Conservation (phyloP, 1,139 yeast species). For the Suhomyces wounanorum region DNA sequence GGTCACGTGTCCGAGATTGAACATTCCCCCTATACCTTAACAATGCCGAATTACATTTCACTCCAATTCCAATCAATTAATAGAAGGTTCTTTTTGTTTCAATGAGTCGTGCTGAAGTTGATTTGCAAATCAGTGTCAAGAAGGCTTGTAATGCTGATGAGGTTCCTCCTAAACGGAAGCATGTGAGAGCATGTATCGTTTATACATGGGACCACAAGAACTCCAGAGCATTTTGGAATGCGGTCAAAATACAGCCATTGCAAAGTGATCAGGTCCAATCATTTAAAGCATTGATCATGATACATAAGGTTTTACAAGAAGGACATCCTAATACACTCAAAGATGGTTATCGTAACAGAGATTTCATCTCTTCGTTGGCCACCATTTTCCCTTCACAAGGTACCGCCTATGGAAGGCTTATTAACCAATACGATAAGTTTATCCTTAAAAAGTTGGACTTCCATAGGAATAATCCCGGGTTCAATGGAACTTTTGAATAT, state of each 20-base stretch:
- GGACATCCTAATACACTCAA: conserved; percentile 86
- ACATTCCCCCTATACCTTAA: not conserved
- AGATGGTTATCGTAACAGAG: conserved; percentile 76
- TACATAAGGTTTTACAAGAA: conserved; percentile 94
- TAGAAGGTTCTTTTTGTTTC: not conserved
- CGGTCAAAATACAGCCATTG: conserved; percentile 76
- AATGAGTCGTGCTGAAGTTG: conserved; percentile 59
- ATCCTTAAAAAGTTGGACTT: conserved; percentile 75
- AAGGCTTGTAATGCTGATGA: conserved; percentile 90
- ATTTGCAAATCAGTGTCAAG: conserved; percentile 66
- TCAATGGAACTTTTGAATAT: conserved; percentile 94
- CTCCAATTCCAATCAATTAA: not conserved
- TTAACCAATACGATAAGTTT: conserved; percentile 73
- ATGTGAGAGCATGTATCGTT: conserved; percentile 90
- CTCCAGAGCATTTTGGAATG: conserved; percentile 84
- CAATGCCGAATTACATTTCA: not conserved
- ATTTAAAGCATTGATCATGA: conserved; percentile 83
- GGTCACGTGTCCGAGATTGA: conserved; percentile 5
- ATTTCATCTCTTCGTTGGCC: conserved; percentile 44
- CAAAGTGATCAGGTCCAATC: conserved; percentile 80
- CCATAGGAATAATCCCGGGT: conserved; percentile 83
- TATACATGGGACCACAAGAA: conserved; percentile 96
- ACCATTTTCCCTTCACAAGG: conserved; percentile 45
- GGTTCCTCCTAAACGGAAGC: conserved; percentile 93
- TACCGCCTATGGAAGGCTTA: conserved; percentile 68